Conservation (phyloP, 2,329 filamentous ascomycete species). For the Orbilia brochopaga region DNA sequence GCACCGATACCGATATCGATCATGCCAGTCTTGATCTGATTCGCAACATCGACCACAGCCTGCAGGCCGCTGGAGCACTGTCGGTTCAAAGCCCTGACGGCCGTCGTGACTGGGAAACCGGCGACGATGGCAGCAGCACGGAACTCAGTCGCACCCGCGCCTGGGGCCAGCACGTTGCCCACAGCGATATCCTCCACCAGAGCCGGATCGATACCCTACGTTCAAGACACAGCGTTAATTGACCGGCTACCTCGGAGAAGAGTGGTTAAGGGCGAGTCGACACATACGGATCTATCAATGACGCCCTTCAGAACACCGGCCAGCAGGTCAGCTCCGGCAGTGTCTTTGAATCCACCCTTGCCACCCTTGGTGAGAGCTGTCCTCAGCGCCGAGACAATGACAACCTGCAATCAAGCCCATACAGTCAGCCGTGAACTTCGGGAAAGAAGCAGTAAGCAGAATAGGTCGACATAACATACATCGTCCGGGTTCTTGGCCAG, state of each 20-base stretch:
- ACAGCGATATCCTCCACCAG: slow-evolving; percentile 93
- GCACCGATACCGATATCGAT: slow-evolving; percentile 94
- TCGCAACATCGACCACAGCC: slow-evolving; percentile 90
- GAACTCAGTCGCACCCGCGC: slow-evolving; percentile 95
- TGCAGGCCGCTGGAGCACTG: slow-evolving; percentile 94
- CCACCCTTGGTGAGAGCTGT: slow-evolving; percentile 91
- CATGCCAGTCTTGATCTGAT: slow-evolving; percentile 88
- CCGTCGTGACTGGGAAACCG: slow-evolving; percentile 82
- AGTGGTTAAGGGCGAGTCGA: neutral
- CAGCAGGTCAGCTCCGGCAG: slow-evolving; percentile 81
- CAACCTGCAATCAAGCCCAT: slow-evolving; percentile 64
- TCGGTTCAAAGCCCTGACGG: slow-evolving; percentile 87
- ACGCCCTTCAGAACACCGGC: slow-evolving; percentile 81
- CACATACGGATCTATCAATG: slow-evolving; percentile 74
- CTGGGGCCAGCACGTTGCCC: slow-evolving; percentile 87
- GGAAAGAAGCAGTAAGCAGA: neutral
- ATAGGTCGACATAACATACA: slow-evolving; percentile 59
- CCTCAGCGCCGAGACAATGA: slow-evolving; percentile 89
- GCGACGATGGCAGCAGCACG: slow-evolving; percentile 87
- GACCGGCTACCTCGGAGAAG: neutral
- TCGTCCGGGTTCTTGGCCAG: slow-evolving; percentile 72
- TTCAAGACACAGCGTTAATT: neutral
- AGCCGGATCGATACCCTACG: slow-evolving; percentile 72
- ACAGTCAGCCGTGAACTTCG: slow-evolving; percentile 2
- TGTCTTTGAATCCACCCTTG: slow-evolving; percentile 95